phyloP scores from a whole-genome alignment of 495 filamentous ascomycete species.

The Hypoxylon rickii region DNA sequence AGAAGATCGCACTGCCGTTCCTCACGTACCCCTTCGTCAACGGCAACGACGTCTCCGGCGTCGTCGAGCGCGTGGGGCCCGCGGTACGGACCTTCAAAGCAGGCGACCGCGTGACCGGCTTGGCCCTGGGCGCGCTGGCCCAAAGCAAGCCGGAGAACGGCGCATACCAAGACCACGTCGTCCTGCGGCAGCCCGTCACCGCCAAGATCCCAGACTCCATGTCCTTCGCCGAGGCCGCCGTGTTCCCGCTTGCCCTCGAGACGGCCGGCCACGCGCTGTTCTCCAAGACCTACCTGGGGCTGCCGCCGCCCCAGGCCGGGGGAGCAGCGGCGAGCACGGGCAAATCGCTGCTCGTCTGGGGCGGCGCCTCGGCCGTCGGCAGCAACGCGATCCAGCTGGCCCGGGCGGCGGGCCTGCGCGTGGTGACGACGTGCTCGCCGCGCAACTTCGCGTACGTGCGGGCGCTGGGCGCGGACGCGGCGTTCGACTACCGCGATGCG shows the following conservation, averaged over 20 bases:
- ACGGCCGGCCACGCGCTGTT: slow-evolving; percentile 55
- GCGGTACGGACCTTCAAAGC: slow-evolving; percentile 46
- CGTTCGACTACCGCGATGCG: slow-evolving; percentile 51
- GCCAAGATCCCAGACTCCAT: slow-evolving; percentile 47
- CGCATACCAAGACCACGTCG: slow-evolving; percentile 45
- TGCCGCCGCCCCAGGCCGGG: slow-evolving; percentile 19
- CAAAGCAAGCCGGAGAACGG: neutral
- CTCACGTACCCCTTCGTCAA: slow-evolving; percentile 49
- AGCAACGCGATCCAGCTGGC: slow-evolving; percentile 66
- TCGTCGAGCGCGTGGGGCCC: slow-evolving; percentile 40
- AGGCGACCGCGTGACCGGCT: slow-evolving; percentile 46
- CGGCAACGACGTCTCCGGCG: slow-evolving; percentile 57
- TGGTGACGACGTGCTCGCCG: slow-evolving; percentile 57
- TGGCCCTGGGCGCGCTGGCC: slow-evolving; percentile 12
- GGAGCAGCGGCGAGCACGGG: slow-evolving; percentile 39
- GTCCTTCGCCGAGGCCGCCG: slow-evolving; percentile 44
- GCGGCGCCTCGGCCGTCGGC: slow-evolving; percentile 63
- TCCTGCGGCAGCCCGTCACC: slow-evolving; percentile 18
- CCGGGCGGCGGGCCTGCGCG: slow-evolving; percentile 60
- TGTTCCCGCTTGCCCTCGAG: slow-evolving; percentile 53
- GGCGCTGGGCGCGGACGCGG: slow-evolving; percentile 23
- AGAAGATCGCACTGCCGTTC: slow-evolving; percentile 32
- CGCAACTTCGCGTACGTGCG: slow-evolving; percentile 48
- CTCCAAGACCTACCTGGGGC: slow-evolving; percentile 40
- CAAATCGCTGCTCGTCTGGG: slow-evolving; percentile 51